Evolutionary conservation across 164 flowering plant genomes (phyloP), one percentile per base, ranked within the genome.

Genomic region (Kingdonia uniflora): DNA sequence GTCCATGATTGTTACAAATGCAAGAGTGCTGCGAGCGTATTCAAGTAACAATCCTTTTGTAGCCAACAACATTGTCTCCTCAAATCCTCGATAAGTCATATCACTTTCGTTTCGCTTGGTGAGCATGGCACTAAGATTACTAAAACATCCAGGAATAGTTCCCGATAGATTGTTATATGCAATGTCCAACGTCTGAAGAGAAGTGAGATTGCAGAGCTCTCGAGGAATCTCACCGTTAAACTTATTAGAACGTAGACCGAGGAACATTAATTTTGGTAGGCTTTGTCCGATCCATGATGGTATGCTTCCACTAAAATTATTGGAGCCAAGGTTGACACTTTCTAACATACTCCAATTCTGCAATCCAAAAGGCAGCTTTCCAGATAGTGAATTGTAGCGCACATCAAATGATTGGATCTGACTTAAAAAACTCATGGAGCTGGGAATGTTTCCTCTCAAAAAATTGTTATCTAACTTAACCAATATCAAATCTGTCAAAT

Each of bases 161-260:
- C 80, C 74, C 0, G 65, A 50, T 8, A 76, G 17, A 41, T 49
- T 53, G 19, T 71, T 74, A 4, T 50, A 11, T 6, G 72, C 63
- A 29, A 76, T 53, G 50, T 77, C 79, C 38, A 72, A 29, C 11
- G 62, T 39, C 25, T 68, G 74, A 16, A 74, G 68, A 37, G 19
- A 24, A 11, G 19, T 8, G 0, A 66, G 22, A 10, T 14, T 16
- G 47, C 80, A 73, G 0, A 71, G 37, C n/a, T 63, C 41, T 0
- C 7, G 16, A 24, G 70, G 67, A 29, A 78, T 59, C 8, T 1
- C 6, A 0, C 78, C 75, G 11, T 7, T 1, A 15, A 74, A 69
- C 8, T 52, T 40, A 39, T 78, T 76, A 1, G 55, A 52, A 2
- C 68, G 54, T 5, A 79, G 42, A 11, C 58, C 39, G 0, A 76